Evolutionary conservation across 1,139 yeast species (phyloP), one percentile per base, ranked within the genome.

Genomic region (Blastobotrys elegans): DNA sequence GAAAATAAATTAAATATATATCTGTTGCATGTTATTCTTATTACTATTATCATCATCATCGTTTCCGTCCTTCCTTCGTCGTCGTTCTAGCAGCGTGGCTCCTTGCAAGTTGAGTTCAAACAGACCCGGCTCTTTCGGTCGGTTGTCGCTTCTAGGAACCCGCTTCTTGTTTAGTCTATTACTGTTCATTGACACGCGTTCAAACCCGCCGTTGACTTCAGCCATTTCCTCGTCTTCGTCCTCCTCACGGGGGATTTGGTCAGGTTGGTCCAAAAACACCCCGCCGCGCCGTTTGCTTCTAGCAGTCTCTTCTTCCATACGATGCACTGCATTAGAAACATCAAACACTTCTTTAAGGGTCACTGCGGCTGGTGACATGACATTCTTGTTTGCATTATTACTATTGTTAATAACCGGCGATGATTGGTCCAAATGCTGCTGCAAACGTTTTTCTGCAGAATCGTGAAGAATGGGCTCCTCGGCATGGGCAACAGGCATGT

Each of bases 291-390:
- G 42, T 68, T 66, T 43, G 20, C 71, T 64, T 40, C 80, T 68
- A 1, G 80, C 76, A 20, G 82, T 83, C 61, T 88, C 97, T 67
- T 87, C 96, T 35, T 90, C 96, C 74, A 80, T 80, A 65, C 98
- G 81, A 63, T 89, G 96, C 7, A 92, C 95, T 0, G 97, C 97
- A 50, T 94, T 82, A 17, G 96, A 84, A 14, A 92, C 85, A 62
- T 92, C 98, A 67, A 90, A 90, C 8, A 96, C 97, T 60, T 92
- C 98, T 58, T 89, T 83, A 72, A 92, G 77, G 0, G 95, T 95
- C 47, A 84, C 87, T 0, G 94, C 94, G 5, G 94, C 96, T 4
- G 97, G 97, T 1, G 96, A 83, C 58, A 83, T 84, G 55, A 76
- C 55, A 45, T 55, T 54, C 22, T 42, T 46, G 41, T 26, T 18